A percentile compares a stretch with the other conserved stretches of the same genome.
These are phyloP conservation scores for Fennellomyces sp. DNA, from an alignment of 371 early-diverging fungal genomes.

Conservation along the genomic window DNA sequence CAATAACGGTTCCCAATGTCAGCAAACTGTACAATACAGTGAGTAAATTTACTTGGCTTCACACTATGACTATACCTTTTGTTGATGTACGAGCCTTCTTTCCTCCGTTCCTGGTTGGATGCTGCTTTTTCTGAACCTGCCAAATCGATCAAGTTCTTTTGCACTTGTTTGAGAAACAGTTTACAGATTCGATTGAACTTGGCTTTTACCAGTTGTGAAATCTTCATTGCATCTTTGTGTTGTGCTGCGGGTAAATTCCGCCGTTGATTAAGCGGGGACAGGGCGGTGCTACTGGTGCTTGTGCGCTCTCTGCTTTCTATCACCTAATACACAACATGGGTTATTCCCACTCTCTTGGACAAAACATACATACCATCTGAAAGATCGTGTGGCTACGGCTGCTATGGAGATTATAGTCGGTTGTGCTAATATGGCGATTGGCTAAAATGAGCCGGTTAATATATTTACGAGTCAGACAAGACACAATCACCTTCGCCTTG, in stretches of 20 bases:
- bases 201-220: conserved; percentile 61
- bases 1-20: conserved; percentile 85
- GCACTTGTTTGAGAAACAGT: not conserved
- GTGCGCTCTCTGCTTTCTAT: conserved; percentile 24
- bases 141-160: conserved; percentile 24
- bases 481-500: conserved; percentile 71
- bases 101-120: conserved; percentile 70
- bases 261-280: not conserved
- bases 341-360: not conserved
- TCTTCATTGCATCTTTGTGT: conserved; percentile 60
- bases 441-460: too few species aligned
- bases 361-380: conserved; percentile 63
- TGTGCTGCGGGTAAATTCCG: not conserved
- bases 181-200: too few species aligned
- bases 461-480: not conserved
- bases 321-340: not conserved
- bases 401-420: conserved; percentile 85
- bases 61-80: too few species aligned
- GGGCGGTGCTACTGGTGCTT: conserved; percentile 3
- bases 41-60: not conserved
- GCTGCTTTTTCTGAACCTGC: conserved; percentile 92
- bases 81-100: conserved; percentile 92
- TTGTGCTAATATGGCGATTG: conserved; percentile 81
- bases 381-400: conserved; percentile 93
- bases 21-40: conserved; percentile 49